Evolutionary conservation across 2,329 filamentous ascomycete species (phyloP), one percentile per base, ranked within the genome.

Genomic region (Pyrenochaeta sp.): DNA sequence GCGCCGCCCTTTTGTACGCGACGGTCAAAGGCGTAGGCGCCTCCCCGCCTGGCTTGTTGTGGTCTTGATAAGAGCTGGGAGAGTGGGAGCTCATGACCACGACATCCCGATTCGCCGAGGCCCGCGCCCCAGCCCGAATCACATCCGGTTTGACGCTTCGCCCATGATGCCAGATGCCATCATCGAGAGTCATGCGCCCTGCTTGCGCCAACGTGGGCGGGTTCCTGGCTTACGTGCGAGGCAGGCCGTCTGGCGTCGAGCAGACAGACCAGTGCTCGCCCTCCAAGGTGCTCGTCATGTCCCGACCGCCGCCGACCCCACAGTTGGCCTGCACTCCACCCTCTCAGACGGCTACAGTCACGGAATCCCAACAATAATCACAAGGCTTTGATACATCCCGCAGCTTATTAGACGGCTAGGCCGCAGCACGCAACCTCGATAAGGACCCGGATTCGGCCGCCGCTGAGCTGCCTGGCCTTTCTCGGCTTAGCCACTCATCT

Each of bases 141-240:
- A 46, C 44, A 56, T 56, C 61, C 54, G 59, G 59, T 56, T 61
- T 55, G 59, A 55, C 48, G 50, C 48, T 40, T 46, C 34, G 45
- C 42, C 51, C 51, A 59, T 55, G 55, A 63, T 64, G 63, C 51
- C 61, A 66, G 55, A 63, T 64, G 63, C 51, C 61, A 66, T 63
- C 56, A 62, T 63, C 51, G 48, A 32, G 49, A 48, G 59, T 68
- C 65, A 65, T 63, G 58, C 62, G 62, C 59, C 63, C 41, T 57
- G 53, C 34, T 55, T 50, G 50, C 51, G n/a, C n/a, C 46, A 66
- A 67, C 64, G 65, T 69, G 67, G 63, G 58, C 58, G 51, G 45
- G 59, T 51, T 44, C 35, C 40, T 46, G 45, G 35, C 35, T 41
- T 30, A 21, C 35, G 31, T 41, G 41, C 41, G 45, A 22, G 45